These are phyloP conservation scores for Glonium stellatum DNA, from an alignment of 495 filamentous ascomycete genomes.

Conservation along the genomic window DNA sequence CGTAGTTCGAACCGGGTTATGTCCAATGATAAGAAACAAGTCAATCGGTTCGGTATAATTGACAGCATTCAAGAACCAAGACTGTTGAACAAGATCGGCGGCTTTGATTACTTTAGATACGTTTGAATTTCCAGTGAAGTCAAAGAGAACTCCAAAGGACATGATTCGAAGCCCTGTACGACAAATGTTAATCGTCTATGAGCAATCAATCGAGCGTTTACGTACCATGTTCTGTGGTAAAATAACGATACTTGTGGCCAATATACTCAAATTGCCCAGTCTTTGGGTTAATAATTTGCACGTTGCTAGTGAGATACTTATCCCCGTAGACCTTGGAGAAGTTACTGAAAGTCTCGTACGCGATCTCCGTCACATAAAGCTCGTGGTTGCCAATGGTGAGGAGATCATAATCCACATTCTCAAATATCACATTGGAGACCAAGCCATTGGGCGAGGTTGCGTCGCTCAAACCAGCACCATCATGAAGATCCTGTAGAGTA, in stretches of 20 bases:
- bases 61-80: constrained; percentile 38
- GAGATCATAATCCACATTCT: constrained; percentile 41
- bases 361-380: constrained; percentile 34
- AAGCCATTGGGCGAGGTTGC: constrained; percentile 36
- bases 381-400: constrained; percentile 42
- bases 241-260: constrained; percentile 40
- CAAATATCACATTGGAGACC: constrained; percentile 38
- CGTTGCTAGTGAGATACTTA: constrained; percentile 41
- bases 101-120: constrained; percentile 31
- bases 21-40: constrained; percentile 38
- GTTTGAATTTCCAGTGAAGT: constrained; percentile 37
- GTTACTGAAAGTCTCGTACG: constrained; percentile 34
- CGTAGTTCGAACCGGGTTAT: constrained; percentile 32
- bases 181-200: not conserved
- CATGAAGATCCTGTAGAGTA: constrained; percentile 34
- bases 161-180: constrained; percentile 35
- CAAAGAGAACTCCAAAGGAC: constrained; percentile 39
- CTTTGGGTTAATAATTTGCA: constrained; percentile 32
- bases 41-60: constrained; percentile 35
- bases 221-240: constrained; percentile 37
- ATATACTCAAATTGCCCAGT: constrained; percentile 34
- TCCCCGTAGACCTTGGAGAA: constrained; percentile 39
- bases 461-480: constrained; percentile 40
- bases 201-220: not conserved
- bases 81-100: constrained; percentile 31